Evolutionary conservation across 2,329 filamentous ascomycete genomes (phyloP).

Genomic region (Ophiostoma perfectum): DNA sequence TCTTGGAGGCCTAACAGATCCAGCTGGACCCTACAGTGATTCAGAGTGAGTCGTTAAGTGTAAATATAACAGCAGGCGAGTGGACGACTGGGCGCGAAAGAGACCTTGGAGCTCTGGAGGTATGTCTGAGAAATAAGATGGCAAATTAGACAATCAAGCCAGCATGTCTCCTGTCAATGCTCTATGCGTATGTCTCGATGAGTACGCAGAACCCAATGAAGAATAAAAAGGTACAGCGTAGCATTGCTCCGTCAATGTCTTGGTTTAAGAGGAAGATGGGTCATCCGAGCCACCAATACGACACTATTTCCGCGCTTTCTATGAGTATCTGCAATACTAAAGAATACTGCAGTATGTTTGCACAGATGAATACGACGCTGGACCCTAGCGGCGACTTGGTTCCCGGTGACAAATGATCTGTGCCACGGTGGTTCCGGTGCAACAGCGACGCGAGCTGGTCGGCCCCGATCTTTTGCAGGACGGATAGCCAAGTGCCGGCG

Average conservation of each 20-base stretch:
- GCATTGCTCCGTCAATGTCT: constrained; percentile 1
- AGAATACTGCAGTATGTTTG: background rate
- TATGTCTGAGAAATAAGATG: constrained; percentile 1
- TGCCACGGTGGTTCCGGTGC: background rate
- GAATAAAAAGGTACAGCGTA: constrained; percentile 5
- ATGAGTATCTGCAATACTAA: background rate
- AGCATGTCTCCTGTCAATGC: background rate
- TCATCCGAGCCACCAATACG: background rate
- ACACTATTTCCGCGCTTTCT: background rate
- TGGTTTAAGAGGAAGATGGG: background rate
- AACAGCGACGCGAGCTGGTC: background rate
- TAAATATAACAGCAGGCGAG: background rate
- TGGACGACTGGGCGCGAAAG: background rate
- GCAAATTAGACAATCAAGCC: background rate
- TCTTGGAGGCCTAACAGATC: constrained; percentile 2
- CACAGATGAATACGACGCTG: too few relatives aligned
- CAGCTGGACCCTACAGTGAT: constrained; percentile 1
- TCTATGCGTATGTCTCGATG: too few relatives aligned
- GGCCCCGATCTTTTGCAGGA: background rate
- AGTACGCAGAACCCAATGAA: background rate
- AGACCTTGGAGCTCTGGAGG: background rate
- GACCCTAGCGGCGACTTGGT: too few relatives aligned
- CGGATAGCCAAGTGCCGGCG: constrained; percentile 3
- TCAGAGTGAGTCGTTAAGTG: background rate
- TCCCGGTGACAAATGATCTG: too few relatives aligned